Base-by-base conservation (phyloP, 305 asterid genomes). In the Fraxinus sp. region DNA sequence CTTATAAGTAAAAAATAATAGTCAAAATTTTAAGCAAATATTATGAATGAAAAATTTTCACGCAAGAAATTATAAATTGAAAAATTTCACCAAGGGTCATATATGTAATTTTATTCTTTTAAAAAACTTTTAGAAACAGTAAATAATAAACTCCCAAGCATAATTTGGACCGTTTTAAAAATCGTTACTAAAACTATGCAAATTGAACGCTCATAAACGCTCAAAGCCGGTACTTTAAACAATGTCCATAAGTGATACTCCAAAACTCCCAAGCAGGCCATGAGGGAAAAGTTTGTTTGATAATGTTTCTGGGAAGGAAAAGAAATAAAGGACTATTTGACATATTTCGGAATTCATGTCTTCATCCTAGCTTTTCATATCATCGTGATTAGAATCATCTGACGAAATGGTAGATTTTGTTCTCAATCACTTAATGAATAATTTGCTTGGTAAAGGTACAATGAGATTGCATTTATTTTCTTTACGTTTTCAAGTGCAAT, bases 371-470 rank as follows among this genome's bases (percentile, higher is more conserved):
- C 30, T 68, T 68, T 68, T 26, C 46, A 3, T 16, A 32, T 33
- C 43, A 32, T 72, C 26, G 3, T 33, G 43, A 33, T 33, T 6
- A 71, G 11, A 30, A 32, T 10, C 7, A 13, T 70, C 35, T 70
- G 75, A 70, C 41, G 41, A 70, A 70, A 70, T 70, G 28, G 22
- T 70, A 14, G 76, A 43, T 71, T 28, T 22, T 71, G 43, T 71
- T 71, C 76, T 32, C 76, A 71, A 32, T 71, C 76, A 32, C 9
- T 71, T 71, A 28, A 71, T 71, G 76, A 71, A 41, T 71, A 71
- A 71, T 22, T 7, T 32, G 43, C 24, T 24, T 28, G 37, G 75
- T 28, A 68, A 68, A 26, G 75, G 75, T 68, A 68, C 37, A 68
- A 68, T 68, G 75, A 68, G 75, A 68, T 33, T 72, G 49, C 77